Evolutionary conservation across 768 basidiomycete species (phyloP).

Genomic region (Pleurotus cornucopiae): DNA sequence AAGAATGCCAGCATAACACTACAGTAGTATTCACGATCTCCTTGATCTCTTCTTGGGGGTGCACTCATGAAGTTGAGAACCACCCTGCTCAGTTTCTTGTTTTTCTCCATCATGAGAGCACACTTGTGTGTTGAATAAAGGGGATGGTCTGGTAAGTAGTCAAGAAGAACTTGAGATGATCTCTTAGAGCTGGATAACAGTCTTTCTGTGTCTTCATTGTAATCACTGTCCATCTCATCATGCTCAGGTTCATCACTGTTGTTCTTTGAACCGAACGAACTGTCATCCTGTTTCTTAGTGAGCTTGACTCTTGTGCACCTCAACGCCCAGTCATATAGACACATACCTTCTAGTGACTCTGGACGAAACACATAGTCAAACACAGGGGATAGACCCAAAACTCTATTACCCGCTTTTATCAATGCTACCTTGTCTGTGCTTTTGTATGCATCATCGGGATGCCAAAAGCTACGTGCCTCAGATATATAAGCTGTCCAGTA

Average conservation of each 20-base stretch:
- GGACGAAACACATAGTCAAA: constrained; percentile 25
- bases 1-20: constrained; percentile 25
- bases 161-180: background rate
- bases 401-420: background rate
- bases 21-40: constrained; percentile 26
- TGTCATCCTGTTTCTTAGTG: background rate
- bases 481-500: background rate
- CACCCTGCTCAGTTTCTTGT: background rate
- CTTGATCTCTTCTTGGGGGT: constrained; percentile 25
- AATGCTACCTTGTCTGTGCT: background rate
- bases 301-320: constrained; percentile 12
- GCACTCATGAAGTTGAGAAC: constrained; percentile 26
- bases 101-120: background rate
- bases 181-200: background rate
- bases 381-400: constrained; percentile 17
- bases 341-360: constrained; percentile 13
- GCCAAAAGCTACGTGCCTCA: background rate
- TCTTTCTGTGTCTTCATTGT: background rate
- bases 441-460: background rate
- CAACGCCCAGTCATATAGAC: constrained; percentile 25
- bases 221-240: constrained; percentile 3
- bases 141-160: background rate
- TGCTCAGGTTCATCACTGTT: constrained; percentile 4
- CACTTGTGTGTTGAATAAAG: constrained; percentile 4
- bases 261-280: background rate